Evolutionary conservation across 805 yeast genomes (phyloP), one percentile per base, ranked within the genome.

Genomic region (Diddensiella transvaalensis): DNA sequence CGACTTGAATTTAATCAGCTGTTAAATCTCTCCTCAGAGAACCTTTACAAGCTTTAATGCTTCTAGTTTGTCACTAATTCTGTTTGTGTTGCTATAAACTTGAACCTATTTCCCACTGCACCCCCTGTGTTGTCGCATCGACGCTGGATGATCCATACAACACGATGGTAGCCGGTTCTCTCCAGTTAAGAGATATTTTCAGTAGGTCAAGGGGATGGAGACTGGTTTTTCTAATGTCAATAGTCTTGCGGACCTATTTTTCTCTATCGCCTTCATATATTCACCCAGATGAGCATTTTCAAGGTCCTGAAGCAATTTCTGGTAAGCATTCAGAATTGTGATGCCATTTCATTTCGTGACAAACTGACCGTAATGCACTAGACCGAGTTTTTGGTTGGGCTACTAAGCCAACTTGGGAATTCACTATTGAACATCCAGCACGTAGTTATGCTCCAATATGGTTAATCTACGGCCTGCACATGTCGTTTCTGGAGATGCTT

Each of bases 281-380:
- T 42, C 99, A 95, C 57, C 99, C 99, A 0, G 99, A 93, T 71
- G 99, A 93, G 68, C 96, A 90, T 64, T 87, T 87, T 63, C 99
- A 95, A 64, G 78, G 83, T n/a, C 77, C 95, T 42, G 95, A 89
- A 63, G 83, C 85, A 0, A 60, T 91, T 21, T 73, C 82, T 10
- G 62, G 66, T 58, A 62, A 65, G 59, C 52, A 8, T 26, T 26
- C n/a, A n/a, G n/a, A 40, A 39, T 32, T 33, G n/a, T 3, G n/a
- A 5, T 21, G 22, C 8, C 33, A 8, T 42, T 30, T n/a, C n/a
- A n/a, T n/a, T 41, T 18, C 15, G 19, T 13, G 11, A 18, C 22
- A 26, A 4, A 47, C 56, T 47, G 39, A 41, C 46, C 15, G 8
- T 3, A 26, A 4, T 15, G 22, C 11, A 6, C 15, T n/a, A 35